Percentiles rank a stretch among this genome's conserved stretches.
These are phyloP conservation scores for Chlorella sp. DNA, from an alignment of 139 green algal genomes.

Conservation along the genomic window DNA sequence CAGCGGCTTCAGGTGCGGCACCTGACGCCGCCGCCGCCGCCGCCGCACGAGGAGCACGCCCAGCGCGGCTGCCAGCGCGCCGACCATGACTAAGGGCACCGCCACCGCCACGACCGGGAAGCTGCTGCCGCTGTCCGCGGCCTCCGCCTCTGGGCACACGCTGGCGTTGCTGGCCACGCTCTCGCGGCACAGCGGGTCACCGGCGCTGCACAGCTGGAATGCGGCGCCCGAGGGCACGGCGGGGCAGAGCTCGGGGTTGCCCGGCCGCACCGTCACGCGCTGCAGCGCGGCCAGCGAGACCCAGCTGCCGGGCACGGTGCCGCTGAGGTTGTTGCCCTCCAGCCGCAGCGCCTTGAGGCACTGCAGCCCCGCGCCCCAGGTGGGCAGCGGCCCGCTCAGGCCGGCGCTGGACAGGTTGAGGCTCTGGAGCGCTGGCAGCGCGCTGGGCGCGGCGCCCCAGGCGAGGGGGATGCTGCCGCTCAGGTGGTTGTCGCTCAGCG, in stretches of 20 bases:
- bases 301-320: constrained; percentile 15
- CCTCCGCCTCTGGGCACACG: not conserved
- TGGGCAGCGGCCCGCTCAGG: constrained; percentile 1
- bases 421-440: constrained; percentile 5
- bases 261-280: constrained; percentile 8
- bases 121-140: too few relatives aligned
- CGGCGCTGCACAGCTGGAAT: constrained; percentile 7
- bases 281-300: not conserved
- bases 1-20: too few relatives aligned
- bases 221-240: not conserved
- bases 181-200: not conserved
- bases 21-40: too few relatives aligned
- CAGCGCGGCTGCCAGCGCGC: not conserved
- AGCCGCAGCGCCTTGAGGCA: constrained; percentile 14
- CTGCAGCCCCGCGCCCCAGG: not conserved
- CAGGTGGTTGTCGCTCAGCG: constrained; percentile 12
- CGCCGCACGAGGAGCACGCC: too few relatives aligned
- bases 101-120: constrained; percentile 9
- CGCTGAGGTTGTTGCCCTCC: constrained; percentile 19
- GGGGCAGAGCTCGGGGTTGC: constrained; percentile 30
- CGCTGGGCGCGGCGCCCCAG: not conserved
- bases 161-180: not conserved
- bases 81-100: not conserved
- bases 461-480: not conserved
- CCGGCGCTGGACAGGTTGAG: constrained; percentile 3